These are phyloP conservation scores for Diddensiella transvaalensis DNA, from an alignment of 805 yeast genomes.

Conservation along the genomic window DNA sequence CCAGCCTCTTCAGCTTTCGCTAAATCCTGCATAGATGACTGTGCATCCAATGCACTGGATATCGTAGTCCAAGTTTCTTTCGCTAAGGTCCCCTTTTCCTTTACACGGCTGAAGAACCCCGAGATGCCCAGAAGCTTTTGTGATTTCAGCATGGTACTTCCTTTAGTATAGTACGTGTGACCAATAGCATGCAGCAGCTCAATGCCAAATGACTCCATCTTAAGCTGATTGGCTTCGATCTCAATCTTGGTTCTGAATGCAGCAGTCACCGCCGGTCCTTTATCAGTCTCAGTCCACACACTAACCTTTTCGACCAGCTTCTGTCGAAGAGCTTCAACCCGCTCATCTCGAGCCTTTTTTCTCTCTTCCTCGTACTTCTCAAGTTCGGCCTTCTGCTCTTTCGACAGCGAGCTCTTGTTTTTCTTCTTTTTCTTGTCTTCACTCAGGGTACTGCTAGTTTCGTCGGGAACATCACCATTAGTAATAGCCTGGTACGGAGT, in stretches of 20 bases:
- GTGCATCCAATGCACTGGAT: slow-evolving; percentile 85
- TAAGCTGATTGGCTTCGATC: slow-evolving; percentile 85
- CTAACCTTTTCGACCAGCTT: slow-evolving; percentile 55
- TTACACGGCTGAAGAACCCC: slow-evolving; percentile 73
- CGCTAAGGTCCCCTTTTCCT: slow-evolving; percentile 78
- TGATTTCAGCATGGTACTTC: slow-evolving; percentile 67
- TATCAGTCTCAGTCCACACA: slow-evolving; percentile 58
- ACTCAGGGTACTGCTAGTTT: slow-evolving; percentile 16
- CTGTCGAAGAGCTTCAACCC: slow-evolving; percentile 57
- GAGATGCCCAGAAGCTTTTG: slow-evolving; percentile 83
- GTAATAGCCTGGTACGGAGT: slow-evolving; percentile 11
- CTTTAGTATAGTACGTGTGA: slow-evolving; percentile 68
- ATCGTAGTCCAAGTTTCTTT: slow-evolving; percentile 81
- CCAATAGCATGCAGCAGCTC: slow-evolving; percentile 81
- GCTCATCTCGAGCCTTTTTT: slow-evolving; percentile 57
- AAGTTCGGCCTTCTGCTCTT: slow-evolving; percentile 47
- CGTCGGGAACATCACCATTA: slow-evolving; percentile 11
- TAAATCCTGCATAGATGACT: slow-evolving; percentile 69
- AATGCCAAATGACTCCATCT: slow-evolving; percentile 92
- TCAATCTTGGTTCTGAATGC: slow-evolving; percentile 63
- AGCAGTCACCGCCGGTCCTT: slow-evolving; percentile 55
- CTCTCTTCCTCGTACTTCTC: slow-evolving; percentile 78
- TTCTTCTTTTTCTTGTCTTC: slow-evolving; percentile 31
- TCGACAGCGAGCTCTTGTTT: slow-evolving; percentile 30
- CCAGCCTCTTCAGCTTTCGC: slow-evolving; percentile 65